phyloP scores from a whole-genome alignment of 2,329 filamentous ascomycete genomes.

The Pestalotiopsis sp. region DNA sequence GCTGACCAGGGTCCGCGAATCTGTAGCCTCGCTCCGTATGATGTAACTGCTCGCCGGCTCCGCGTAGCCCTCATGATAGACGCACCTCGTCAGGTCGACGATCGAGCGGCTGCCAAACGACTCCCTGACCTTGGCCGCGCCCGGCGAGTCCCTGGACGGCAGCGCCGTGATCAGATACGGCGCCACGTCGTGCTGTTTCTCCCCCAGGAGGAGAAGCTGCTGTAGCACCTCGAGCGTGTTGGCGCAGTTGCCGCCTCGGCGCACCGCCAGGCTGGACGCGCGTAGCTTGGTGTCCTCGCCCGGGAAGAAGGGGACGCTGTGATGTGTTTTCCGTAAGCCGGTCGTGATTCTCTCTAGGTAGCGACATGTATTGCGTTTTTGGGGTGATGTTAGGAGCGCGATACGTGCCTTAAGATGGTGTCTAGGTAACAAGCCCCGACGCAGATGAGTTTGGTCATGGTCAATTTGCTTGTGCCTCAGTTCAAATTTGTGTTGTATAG shows the following conservation, averaged over 20 bases:
- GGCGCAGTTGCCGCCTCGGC: conserved; percentile 73
- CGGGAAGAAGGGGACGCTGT: conserved; percentile 68
- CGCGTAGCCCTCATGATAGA: conserved; percentile 57
- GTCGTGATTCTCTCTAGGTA: background rate
- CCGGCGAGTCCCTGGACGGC: conserved; percentile 54
- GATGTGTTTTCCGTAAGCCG: background rate
- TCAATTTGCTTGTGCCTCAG: background rate
- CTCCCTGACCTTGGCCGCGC: conserved; percentile 51
- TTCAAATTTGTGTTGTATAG: background rate
- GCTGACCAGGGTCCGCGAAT: conserved; percentile 72
- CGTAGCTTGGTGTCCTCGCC: conserved; percentile 74
- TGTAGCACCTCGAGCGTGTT: conserved; percentile 73
- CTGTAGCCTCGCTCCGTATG: conserved; percentile 60
- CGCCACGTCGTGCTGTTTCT: conserved; percentile 25
- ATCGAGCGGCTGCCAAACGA: conserved; percentile 50
- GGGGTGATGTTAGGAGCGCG: too few species aligned
- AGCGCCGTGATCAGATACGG: conserved; percentile 55
- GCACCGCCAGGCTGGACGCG: conserved; percentile 58
- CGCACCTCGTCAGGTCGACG: conserved; percentile 57
- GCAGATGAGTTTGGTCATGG: conserved; percentile 61
- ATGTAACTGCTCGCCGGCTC: conserved; percentile 72
- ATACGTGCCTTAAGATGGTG: conserved; percentile 65
- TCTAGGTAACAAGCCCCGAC: conserved; percentile 73
- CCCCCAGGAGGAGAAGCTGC: conserved; percentile 54
- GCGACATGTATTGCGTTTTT: too few species aligned